A percentile compares a stretch with the other conserved stretches of the same genome.
These are phyloP conservation scores for Phytophthora ramorum DNA, from an alignment of 352 stramenopile genomes.

Conservation along the genomic window DNA sequence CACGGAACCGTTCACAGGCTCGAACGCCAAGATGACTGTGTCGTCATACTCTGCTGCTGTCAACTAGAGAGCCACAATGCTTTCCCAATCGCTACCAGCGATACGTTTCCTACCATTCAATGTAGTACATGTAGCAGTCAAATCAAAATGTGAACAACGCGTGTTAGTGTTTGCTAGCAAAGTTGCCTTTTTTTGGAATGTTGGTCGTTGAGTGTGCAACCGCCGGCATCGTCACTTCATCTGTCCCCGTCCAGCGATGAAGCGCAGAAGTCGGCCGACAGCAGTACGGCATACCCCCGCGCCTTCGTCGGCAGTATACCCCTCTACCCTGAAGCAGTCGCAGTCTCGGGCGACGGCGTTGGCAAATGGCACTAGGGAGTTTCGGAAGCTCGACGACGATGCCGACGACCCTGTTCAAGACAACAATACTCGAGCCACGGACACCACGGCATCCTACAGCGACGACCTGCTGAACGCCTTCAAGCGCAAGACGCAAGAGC, in stretches of 20 bases:
- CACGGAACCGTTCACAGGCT: conserved; percentile 34
- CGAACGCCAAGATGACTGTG: conserved; percentile 35
- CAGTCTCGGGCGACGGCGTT: conserved; percentile 8
- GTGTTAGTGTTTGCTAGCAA: conserved; percentile 4
- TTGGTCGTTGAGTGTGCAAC: conserved; percentile 27
- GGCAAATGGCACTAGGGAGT: neutral
- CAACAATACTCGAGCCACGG: neutral
- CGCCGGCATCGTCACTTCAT: neutral
- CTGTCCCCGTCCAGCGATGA: conserved; percentile 4
- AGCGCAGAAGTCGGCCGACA: conserved; percentile 4
- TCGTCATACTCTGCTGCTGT: conserved; percentile 28
- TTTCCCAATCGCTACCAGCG: conserved; percentile 4
- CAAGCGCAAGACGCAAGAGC: conserved; percentile 51
- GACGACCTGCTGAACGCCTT: conserved; percentile 30
- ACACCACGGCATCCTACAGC: conserved; percentile 13
- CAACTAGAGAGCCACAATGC: conserved; percentile 7
- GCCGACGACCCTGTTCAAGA: neutral
- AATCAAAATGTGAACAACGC: conserved; percentile 3
- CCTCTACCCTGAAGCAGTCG: neutral
- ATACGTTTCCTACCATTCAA: conserved; percentile 6
- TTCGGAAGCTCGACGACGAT: conserved; percentile 1
- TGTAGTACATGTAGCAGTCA: conserved; percentile 9
- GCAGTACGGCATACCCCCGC: neutral
- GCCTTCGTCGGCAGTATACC: neutral
- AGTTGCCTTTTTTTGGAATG: conserved; percentile 30